Evolutionary conservation across 805 yeast species (phyloP).

Genomic region (Debaryomyces tyrocola): DNA sequence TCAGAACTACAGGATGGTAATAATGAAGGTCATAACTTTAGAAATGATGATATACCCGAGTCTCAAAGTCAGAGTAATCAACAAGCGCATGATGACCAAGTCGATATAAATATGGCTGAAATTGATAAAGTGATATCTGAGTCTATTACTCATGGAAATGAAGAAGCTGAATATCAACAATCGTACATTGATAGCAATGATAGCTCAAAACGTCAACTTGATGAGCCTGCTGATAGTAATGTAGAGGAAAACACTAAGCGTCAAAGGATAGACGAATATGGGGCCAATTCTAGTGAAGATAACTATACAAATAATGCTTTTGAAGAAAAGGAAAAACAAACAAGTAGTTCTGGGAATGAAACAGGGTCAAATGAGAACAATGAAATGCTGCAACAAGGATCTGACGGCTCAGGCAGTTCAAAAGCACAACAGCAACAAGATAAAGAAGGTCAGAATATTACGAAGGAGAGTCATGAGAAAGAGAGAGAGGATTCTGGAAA

Average conservation of each 20-base stretch:
- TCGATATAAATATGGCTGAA: constrained; percentile 13
- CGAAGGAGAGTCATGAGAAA: background rate
- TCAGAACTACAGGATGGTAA: background rate
- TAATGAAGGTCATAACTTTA: background rate
- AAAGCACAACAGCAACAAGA: background rate
- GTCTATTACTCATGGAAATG: constrained; percentile 10
- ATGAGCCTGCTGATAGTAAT: background rate
- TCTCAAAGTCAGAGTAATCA: constrained; percentile 1
- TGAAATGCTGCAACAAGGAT: background rate
- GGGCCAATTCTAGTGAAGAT: background rate
- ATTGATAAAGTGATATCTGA: constrained; percentile 20
- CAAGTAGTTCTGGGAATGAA: background rate
- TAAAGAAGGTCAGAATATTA: background rate
- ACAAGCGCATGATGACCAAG: constrained; percentile 1
- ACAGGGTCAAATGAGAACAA: background rate
- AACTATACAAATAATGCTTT: background rate
- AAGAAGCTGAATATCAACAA: background rate
- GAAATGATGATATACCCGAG: background rate
- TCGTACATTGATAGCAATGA: background rate
- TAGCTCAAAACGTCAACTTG: background rate
- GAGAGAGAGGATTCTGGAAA: background rate
- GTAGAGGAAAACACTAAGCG: background rate
- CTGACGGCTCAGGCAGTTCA: background rate
- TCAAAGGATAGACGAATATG: background rate
- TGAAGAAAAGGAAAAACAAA: background rate